A percentile compares a stretch with the other conserved stretches of the same genome.
Conservation (phyloP, 179 eudicot species). For the Beta macrorhiza region DNA sequence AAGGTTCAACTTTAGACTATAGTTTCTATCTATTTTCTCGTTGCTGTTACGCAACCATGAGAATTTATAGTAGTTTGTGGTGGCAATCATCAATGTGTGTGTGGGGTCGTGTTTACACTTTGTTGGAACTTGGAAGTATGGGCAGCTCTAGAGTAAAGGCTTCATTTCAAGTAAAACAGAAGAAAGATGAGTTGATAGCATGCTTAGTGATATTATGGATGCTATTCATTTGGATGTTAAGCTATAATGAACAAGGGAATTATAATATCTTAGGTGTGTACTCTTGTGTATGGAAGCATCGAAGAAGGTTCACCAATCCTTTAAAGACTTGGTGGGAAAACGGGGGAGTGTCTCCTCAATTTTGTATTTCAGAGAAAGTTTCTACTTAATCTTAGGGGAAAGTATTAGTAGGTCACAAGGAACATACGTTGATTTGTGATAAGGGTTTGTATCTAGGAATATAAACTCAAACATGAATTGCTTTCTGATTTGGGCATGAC, state of each 20-base stretch:
- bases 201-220: background rate
- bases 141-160: background rate
- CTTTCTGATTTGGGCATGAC: no score
- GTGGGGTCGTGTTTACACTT: background rate
- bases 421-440: background rate
- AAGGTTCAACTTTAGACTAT: background rate
- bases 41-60: background rate
- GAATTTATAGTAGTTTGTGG: background rate
- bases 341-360: background rate
- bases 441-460: background rate
- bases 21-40: background rate
- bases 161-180: background rate
- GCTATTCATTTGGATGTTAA: background rate
- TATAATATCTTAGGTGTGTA: background rate
- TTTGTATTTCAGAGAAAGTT: background rate
- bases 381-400: background rate
- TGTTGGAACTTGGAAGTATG: background rate
- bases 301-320: no score
- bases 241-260: background rate
- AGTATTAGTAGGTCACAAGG: background rate
- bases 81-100: no score
- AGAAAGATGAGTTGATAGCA: background rate
- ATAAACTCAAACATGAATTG: background rate
- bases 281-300: background rate
- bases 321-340: background rate